Evolutionary conservation across 192 early-diverging fungal species (phyloP), one percentile per base, ranked within the genome.

Genomic region (Diversispora eburnea): DNA sequence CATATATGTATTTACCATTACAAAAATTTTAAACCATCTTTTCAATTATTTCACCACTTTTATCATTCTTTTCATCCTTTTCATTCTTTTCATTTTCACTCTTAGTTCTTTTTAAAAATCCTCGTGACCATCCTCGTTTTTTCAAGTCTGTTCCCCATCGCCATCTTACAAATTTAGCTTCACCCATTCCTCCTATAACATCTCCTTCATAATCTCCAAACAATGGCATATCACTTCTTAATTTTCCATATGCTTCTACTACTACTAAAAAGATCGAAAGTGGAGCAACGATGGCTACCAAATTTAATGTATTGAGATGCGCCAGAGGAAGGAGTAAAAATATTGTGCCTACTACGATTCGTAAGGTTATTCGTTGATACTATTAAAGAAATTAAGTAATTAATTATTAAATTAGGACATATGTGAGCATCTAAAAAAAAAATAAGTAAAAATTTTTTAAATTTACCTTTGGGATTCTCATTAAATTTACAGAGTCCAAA

Each of bases 401-500:
- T 33, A 33, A 33, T 33, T 33, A 33, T 33, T 33, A 33, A 2
- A 33, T 33, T 33, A 33, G 25, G 25, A 33, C 2, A 33, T 33
- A 33, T 33, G 25, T 20, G 61, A 4, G 3, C 15, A 52, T 15
- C 22, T 43, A 55, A 45, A 57, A 55, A 43, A 25, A 39, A 39
- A 19, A 33, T 33, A 33, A 33, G 25, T 33, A 51, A 5, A 1
- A 66, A 64, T 25, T 25, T 15, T 55, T 33, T 8, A 15, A 15
- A 51, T 56, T 62, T 46, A 76, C 75, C 75, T 76, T 76, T 49
- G 59, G 55, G 56, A 76, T 62, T 54, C 61, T 72, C 25, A 62
- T 45, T 13, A 10, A 62, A 76, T 62, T 33, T 41, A 49, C 70
- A 20, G 41, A 8, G 46, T 76, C 75, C 43, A 76, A 64, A 48